Base-by-base conservation (phyloP, 805 yeast genomes). In the Kluyveromyces starmeri region DNA sequence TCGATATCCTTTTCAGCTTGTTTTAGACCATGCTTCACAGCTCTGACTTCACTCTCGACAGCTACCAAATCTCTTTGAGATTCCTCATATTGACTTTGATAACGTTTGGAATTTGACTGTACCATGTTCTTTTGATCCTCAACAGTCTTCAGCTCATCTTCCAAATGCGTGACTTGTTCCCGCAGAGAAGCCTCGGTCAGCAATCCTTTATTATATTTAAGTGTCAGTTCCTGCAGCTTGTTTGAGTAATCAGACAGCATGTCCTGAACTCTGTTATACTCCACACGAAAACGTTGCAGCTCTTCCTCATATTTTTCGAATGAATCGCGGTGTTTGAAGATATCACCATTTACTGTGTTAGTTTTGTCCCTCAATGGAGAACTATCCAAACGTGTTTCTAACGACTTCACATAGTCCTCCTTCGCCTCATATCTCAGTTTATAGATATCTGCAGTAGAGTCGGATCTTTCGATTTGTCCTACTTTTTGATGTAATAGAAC, bases 61-160 rank as follows among this genome's bases (percentile, higher is more conserved):
- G 73, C 70, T 47, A 85, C 94, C 17, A 86, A 63, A 47, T 83
- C 82, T 38, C 67, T 65, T 45, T 70, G 74, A 51, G 83, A 81
- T 41, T 78, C 81, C 22, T 83, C 88, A 21, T 94, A 75, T 41
- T 94, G 70, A 12, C 65, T 58, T 49, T 76, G 79, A 57, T 82
- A 85, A 20, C 80, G 61, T 24, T 71, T 73, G 14, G 79, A 60
- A 20, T 72, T 68, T 24, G 70, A 66, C 1, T 64, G 52, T 20
- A 84, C 59, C 20, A 83, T 78, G 2, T 52, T 47, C 44, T 74
- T 77, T 46, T 74, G 78, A n/a, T 65, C 51, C 25, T 64, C 65
- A 11, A 79, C 56, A 2, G 78, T 68, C 28, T 77, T 76, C 16
- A 81, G 55, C 37, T 71, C 75, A 13, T 77, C 65, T 42, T 71